Evolutionary conservation across 2,329 filamentous ascomycete genomes (phyloP).

Genomic region (Zalaria sp.): DNA sequence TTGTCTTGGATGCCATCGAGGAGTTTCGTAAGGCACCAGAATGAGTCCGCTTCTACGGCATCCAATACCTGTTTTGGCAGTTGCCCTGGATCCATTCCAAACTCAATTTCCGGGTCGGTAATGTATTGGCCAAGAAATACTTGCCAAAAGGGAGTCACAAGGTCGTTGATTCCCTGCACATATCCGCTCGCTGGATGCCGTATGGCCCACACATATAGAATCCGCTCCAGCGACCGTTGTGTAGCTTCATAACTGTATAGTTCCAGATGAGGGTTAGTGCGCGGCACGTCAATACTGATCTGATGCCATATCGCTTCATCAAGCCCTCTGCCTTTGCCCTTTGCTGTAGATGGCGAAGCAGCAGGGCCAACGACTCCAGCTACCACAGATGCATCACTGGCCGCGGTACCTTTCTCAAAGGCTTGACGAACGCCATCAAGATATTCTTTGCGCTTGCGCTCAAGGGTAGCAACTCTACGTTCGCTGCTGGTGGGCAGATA

Average conservation of each 20-base stretch:
- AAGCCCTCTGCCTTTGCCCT: conserved; percentile 58
- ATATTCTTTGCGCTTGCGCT: conserved; percentile 93
- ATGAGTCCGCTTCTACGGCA: conserved; percentile 92
- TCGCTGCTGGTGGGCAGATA: conserved; percentile 97
- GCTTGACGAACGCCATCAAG: conserved; percentile 70
- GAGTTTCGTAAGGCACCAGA: conserved; percentile 96
- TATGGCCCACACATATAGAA: conserved; percentile 95
- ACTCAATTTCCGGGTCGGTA: conserved; percentile 82
- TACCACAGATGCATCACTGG: conserved; percentile 24
- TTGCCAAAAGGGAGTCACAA: conserved; percentile 96
- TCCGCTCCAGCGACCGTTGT: conserved; percentile 82
- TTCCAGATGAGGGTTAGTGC: conserved; percentile 90
- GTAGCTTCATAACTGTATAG: conserved; percentile 94
- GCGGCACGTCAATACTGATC: conserved; percentile 94
- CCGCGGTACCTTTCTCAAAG: conserved; percentile 40
- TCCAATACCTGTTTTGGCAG: conserved; percentile 81
- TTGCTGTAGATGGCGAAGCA: conserved; percentile 28
- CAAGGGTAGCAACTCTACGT: conserved; percentile 72
- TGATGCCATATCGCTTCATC: conserved; percentile 99
- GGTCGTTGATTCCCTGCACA: conserved; percentile 95
- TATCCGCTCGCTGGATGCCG: conserved; percentile 94
- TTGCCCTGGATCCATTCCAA: conserved; percentile 93
- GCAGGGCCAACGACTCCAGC: conserved; percentile 39
- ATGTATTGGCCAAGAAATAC: conserved; percentile 93
- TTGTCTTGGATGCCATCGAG: conserved; percentile 99